Evolutionary conservation across 1,284 basidiomycete species (phyloP), one percentile per base, ranked within the genome.

Genomic region (Apiotrichum sp.): DNA sequence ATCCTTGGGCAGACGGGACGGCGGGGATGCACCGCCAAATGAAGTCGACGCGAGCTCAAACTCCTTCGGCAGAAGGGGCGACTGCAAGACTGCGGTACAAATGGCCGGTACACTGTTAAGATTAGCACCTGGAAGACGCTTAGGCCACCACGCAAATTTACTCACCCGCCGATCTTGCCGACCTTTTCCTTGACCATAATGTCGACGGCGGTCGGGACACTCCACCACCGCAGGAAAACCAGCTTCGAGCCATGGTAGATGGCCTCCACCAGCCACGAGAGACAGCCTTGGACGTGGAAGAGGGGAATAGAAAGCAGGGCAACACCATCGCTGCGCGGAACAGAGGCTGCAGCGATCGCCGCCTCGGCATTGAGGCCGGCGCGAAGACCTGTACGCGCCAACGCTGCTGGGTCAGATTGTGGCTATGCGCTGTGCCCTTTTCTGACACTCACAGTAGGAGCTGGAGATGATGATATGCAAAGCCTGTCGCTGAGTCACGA

Each of bases 231-330:
- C 46, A 70, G 63, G 56, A 68, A 59, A 9, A 69, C 66, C 43
- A 74, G 65, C 55, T 68, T 69, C 13, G 66, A 68, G 29, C 72
- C 72, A 22, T 60, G 64, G 48, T 66, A 62, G 50, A 72, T 62
- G 1, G 72, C 68, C 7, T 70, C 55, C 53, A 73, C 62, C 35
- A 73, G 63, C 70, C 69, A 72, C 14, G 66, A 66, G 4, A 74
- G 62, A 51, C 68, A 69, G 9, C 72, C 72, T 4, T 70, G 71
- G 4, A 74, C 72, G 65, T 74, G 72, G 62, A 74, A 74, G 10
- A 74, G 64, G 1, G 72, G 72, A 43, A 74, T 67, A 11, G 70
- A 55, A 32, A 74, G 65, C 1, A 74, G 60, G 63, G 69, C 10
- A 16, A 41, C 10, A 61, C 65, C 47, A 61, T 62, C 5, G 51